Evolutionary conservation across 78 protist genomes (phyloP).

Genomic region (Dictyostelium capitatum): DNA sequence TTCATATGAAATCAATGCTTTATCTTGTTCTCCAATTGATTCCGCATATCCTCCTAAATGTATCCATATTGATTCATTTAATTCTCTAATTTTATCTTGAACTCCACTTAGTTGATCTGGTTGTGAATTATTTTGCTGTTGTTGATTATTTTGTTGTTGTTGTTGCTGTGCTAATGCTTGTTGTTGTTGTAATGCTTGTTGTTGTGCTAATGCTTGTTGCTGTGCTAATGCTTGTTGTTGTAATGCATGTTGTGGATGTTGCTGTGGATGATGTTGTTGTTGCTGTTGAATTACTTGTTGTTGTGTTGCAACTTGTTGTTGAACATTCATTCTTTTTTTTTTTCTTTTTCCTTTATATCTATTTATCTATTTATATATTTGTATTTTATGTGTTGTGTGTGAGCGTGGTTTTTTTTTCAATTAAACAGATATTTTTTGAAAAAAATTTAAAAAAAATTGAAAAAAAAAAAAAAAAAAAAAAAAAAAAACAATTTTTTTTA

Average conservation of each 20-base stretch:
- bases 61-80: slow-evolving; percentile 27
- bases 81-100: slow-evolving; percentile 19
- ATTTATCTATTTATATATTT: not conserved
- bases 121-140: not conserved
- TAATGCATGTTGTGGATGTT: not conserved
- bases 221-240: not conserved
- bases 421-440: not conserved
- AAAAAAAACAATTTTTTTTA: not conserved
- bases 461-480: not conserved
- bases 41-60: slow-evolving; percentile 74
- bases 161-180: not conserved
- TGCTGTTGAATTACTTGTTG: not conserved
- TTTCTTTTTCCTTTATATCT: not conserved
- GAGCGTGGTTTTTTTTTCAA: not conserved
- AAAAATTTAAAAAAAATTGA: not conserved
- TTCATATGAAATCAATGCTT: slow-evolving; percentile 84
- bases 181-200: not conserved
- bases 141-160: slow-evolving; percentile 10
- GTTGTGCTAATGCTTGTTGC: not conserved
- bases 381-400: not conserved
- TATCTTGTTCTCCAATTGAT: slow-evolving; percentile 83
- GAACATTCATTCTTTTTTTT: not conserved
- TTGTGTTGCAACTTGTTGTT: slow-evolving; percentile 6
- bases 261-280: not conserved
- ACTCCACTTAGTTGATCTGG: slow-evolving; percentile 4